phyloP scores from a whole-genome alignment of 78 protist genomes.

The Planoprotostelium fungivorum region DNA sequence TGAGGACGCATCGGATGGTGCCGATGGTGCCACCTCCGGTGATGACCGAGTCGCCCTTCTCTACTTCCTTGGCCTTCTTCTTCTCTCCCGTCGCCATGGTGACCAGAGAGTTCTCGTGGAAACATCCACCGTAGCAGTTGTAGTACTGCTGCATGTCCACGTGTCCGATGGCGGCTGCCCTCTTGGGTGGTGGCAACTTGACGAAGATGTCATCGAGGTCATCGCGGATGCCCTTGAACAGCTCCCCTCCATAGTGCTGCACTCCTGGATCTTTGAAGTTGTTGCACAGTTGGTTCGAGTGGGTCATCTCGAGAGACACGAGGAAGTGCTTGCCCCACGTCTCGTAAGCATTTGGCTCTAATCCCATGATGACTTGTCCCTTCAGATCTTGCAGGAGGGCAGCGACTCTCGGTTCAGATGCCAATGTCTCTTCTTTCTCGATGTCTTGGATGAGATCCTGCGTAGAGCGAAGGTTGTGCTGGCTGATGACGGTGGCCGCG shows the following conservation, averaged over 20 bases:
- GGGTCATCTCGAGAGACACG: conserved; percentile 54
- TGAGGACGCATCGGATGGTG: background rate
- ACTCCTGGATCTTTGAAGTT: conserved; percentile 81
- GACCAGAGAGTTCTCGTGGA: background rate
- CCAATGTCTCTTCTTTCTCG: background rate
- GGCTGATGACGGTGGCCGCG: too few species aligned
- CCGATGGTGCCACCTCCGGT: background rate
- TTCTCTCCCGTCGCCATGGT: background rate
- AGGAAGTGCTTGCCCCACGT: conserved; percentile 73
- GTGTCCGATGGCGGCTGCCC: background rate
- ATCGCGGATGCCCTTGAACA: conserved; percentile 39
- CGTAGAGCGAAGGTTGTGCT: too few species aligned
- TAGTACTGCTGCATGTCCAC: background rate
- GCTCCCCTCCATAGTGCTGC: conserved; percentile 63
- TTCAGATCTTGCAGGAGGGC: background rate
- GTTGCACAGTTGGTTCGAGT: conserved; percentile 58
- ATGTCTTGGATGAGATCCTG: background rate
- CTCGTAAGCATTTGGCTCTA: background rate
- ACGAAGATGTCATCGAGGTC: conserved; percentile 42
- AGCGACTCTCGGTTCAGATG: background rate
- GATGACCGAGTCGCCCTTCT: background rate
- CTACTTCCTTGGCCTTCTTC: background rate
- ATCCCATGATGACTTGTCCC: background rate
- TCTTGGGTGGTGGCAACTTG: conserved; percentile 15
- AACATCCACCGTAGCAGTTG: background rate